Percentiles rank a stretch among this genome's conserved stretches.
Evolutionary conservation across 2,329 filamentous ascomycete species (phyloP).

Genomic region (Apiospora saccharicola): DNA sequence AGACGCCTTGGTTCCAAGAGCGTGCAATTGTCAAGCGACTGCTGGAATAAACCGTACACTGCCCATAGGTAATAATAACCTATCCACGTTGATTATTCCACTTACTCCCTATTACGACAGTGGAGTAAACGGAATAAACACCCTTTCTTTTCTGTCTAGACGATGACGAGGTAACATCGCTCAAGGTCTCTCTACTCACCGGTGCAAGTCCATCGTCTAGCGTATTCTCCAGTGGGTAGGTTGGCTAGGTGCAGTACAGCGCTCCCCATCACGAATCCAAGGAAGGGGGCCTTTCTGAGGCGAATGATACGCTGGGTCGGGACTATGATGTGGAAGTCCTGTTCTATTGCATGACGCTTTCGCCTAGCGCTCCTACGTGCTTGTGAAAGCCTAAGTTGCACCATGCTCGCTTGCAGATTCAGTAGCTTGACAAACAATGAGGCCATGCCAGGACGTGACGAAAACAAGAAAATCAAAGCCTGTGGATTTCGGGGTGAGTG

Average conservation of each 20-base stretch:
- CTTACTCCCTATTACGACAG: too few relatives aligned
- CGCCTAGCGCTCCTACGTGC: background rate
- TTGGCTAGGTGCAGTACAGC: background rate
- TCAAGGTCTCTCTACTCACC: background rate
- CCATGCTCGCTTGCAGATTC: background rate
- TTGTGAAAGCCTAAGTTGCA: background rate
- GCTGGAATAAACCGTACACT: too few relatives aligned
- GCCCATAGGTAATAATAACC: too few relatives aligned
- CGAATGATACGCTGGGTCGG: background rate
- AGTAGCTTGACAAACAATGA: background rate
- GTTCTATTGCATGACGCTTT: background rate
- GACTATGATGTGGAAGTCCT: background rate
- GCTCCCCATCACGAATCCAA: background rate
- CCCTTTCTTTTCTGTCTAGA: background rate
- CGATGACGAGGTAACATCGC: background rate
- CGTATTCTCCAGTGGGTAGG: background rate
- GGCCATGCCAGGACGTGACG: background rate
- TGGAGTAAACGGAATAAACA: too few relatives aligned
- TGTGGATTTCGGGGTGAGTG: background rate
- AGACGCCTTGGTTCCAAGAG: background rate
- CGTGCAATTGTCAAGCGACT: background rate
- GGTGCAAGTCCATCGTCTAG: too few relatives aligned
- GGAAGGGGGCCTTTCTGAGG: background rate
- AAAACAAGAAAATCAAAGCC: background rate
- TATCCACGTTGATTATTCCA: too few relatives aligned